Conservation (phyloP, 202 grass and related monocot genomes). For the Zoysia matrella region DNA sequence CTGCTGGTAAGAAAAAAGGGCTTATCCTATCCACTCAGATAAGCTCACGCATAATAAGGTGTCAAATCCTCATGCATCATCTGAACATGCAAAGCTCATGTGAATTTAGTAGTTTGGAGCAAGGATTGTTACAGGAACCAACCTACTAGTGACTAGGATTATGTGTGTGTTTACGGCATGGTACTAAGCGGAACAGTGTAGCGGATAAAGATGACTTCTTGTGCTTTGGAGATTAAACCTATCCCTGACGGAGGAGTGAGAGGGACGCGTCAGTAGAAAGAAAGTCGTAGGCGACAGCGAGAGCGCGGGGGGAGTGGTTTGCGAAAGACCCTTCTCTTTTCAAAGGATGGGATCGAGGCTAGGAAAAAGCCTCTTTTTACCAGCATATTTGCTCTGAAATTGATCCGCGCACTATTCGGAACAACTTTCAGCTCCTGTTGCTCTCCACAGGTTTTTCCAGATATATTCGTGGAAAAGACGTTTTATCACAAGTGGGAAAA, state of each 20-base stretch:
- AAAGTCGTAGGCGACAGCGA: slow-evolving; percentile 39
- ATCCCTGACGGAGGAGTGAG: not conserved
- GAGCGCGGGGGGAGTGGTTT: not conserved
- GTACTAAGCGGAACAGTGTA: not conserved
- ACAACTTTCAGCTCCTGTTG: slow-evolving; percentile 33
- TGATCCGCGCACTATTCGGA: not conserved
- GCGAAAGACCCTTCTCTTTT: not conserved
- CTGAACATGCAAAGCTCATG: not conserved
- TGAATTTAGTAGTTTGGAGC: not conserved
- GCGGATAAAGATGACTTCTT: not conserved
- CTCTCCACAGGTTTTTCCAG: slow-evolving; percentile 4
- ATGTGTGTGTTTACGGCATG: not conserved
- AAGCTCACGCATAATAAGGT: not conserved
- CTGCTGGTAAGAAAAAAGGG: not conserved
- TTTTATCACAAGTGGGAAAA: not conserved
- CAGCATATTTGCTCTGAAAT: slow-evolving; percentile 26
- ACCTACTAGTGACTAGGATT: not conserved
- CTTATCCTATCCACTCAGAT: not conserved
- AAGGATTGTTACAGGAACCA: not conserved
- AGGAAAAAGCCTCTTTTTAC: slow-evolving; percentile 23
- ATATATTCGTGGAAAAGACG: slow-evolving; percentile 23
- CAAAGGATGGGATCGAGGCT: slow-evolving; percentile 27
- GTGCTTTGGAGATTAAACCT: not conserved
- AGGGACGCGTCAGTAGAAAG: slow-evolving; percentile 28
- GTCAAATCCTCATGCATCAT: not conserved